Evolutionary conservation across 768 basidiomycete genomes (phyloP).

Genomic region (Suillus discolor): DNA sequence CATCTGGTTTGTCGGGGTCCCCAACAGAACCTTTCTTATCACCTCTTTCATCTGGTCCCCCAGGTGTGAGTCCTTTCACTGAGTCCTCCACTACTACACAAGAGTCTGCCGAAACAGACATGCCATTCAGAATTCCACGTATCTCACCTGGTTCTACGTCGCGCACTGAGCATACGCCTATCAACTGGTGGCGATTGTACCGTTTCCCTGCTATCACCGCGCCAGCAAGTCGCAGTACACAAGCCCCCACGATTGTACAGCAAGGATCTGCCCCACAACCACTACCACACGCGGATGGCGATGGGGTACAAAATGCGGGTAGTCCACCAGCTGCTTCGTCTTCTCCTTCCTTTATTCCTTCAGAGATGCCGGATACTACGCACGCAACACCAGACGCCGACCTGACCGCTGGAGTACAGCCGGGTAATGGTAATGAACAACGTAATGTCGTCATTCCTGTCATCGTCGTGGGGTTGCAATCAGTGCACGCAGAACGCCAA

Average conservation of each 20-base stretch:
- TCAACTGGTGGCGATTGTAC: constrained; percentile 86
- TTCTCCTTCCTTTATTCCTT: constrained; percentile 15
- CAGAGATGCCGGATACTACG: constrained; percentile 21
- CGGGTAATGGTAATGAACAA: constrained; percentile 22
- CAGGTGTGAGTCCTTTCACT: neutral
- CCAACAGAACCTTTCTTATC: neutral
- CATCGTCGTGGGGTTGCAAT: constrained; percentile 82
- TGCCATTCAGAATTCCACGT: constrained; percentile 33
- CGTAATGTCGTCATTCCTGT: constrained; percentile 70
- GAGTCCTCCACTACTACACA: neutral
- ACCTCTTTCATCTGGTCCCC: constrained; percentile 8
- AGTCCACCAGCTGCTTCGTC: constrained; percentile 13
- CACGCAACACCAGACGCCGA: constrained; percentile 8
- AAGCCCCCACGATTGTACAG: constrained; percentile 13
- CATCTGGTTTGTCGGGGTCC: neutral
- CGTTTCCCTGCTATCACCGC: constrained; percentile 73
- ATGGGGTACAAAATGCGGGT: constrained; percentile 25
- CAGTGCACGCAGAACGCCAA: constrained; percentile 55
- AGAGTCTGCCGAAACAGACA: constrained; percentile 17
- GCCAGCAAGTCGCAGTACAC: constrained; percentile 29
- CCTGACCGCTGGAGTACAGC: constrained; percentile 8
- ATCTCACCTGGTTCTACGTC: constrained; percentile 32
- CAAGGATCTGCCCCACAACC: constrained; percentile 13
- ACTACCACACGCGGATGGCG: constrained; percentile 15
- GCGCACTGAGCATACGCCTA: constrained; percentile 41